Percentiles rank a stretch among this genome's conserved stretches.
Evolutionary conservation across 2,329 filamentous ascomycete genomes (phyloP).

Genomic region (Alternaria sp.): DNA sequence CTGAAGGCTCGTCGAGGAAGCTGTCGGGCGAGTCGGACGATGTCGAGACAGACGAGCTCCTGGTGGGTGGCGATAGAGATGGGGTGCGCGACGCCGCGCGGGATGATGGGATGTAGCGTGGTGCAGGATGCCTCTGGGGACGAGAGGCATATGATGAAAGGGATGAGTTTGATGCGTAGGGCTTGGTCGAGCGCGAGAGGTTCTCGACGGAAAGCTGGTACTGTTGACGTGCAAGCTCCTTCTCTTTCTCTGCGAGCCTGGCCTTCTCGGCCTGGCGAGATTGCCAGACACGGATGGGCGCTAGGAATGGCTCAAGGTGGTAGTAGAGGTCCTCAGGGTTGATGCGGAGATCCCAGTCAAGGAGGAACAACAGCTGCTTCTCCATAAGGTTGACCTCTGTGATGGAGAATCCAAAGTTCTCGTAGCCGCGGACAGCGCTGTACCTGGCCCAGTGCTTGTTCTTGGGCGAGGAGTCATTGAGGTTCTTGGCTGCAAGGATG

Average conservation of each 20-base stretch:
- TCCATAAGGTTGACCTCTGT: conserved; percentile 99
- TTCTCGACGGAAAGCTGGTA: conserved; percentile 54
- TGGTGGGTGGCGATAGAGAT: conserved; percentile 59
- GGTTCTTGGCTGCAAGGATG: conserved; percentile 91
- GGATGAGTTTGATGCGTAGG: conserved; percentile 49
- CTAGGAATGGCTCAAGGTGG: conserved; percentile 88
- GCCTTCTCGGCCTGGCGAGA: conserved; percentile 64
- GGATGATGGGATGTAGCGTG: conserved; percentile 44
- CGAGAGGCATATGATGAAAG: conserved; percentile 47
- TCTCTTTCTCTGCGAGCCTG: conserved; percentile 55
- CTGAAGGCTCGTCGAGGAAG: conserved; percentile 44
- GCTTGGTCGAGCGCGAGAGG: conserved; percentile 41
- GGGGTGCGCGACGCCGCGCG: conserved; percentile 57
- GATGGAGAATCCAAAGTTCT: conserved; percentile 87
- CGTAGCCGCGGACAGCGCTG: conserved; percentile 76
- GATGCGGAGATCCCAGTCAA: conserved; percentile 94
- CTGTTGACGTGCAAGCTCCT: conserved; percentile 51
- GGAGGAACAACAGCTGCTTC: conserved; percentile 93
- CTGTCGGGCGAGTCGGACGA: conserved; percentile 47
- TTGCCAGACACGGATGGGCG: conserved; percentile 75
- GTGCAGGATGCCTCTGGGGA: conserved; percentile 31
- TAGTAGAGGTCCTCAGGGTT: conserved; percentile 84
- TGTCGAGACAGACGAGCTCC: conserved; percentile 49
- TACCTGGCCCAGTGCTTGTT: conserved; percentile 99
- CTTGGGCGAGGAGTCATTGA: conserved; percentile 98